Percentiles rank a stretch among this genome's conserved stretches.
Evolutionary conservation across 139 green algal species (phyloP).

Genomic region (Chlorella sorokiniana): DNA sequence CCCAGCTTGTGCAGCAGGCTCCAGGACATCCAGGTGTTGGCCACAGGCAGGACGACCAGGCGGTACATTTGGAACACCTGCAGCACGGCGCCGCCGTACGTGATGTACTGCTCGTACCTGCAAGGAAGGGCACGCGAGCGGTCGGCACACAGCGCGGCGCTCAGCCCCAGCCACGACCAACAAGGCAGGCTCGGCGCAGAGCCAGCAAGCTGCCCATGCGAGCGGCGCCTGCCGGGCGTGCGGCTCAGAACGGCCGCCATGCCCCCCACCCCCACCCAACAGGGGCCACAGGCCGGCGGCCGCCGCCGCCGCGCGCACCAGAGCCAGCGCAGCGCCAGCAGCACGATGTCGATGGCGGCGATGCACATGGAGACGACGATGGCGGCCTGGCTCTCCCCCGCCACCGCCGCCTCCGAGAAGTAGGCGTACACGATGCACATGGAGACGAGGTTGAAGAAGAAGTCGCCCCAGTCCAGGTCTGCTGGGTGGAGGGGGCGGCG

Average conservation of each 20-base stretch:
- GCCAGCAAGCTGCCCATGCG: neutral
- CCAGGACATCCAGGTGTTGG: conserved; percentile 72
- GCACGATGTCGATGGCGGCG: conserved; percentile 63
- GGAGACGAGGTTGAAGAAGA: conserved; percentile 72
- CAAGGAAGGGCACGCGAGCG: neutral
- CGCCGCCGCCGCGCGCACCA: conserved; percentile 39
- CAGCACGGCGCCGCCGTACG: conserved; percentile 51
- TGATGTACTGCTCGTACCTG: conserved; percentile 54
- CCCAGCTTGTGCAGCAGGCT: conserved; percentile 59
- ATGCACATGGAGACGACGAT: conserved; percentile 65
- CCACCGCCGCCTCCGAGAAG: conserved; percentile 59
- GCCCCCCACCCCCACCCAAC: neutral
- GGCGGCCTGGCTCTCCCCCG: conserved; percentile 55
- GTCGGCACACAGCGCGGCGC: neutral
- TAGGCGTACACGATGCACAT: conserved; percentile 73
- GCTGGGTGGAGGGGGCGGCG: neutral
- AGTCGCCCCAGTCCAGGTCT: conserved; percentile 66
- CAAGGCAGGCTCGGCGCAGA: no score
- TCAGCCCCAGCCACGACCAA: no score
- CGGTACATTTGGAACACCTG: conserved; percentile 60
- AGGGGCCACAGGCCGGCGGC: neutral
- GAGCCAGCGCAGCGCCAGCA: conserved; percentile 62
- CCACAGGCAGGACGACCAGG: conserved; percentile 60
- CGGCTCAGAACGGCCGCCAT: neutral
- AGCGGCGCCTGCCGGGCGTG: neutral